Base-by-base conservation (phyloP, 148 eudicot species). In the Nepenthes gracilis region DNA sequence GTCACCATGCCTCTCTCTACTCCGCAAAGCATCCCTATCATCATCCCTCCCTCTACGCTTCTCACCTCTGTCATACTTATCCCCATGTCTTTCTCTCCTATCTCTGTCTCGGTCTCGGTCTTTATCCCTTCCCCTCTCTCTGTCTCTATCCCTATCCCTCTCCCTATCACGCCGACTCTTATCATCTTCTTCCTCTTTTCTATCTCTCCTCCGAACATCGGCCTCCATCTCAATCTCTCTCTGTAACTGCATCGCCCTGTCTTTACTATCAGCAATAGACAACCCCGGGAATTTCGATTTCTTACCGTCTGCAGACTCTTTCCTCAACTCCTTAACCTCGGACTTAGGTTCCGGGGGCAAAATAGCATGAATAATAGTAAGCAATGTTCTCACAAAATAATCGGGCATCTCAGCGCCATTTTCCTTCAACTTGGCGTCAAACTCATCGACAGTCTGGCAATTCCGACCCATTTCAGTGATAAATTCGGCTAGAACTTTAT, bases 351-450 rank as follows among this genome's bases (percentile, higher is more conserved):
- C 78, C 1, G 96, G 96, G 3, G 96, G 96, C 64, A 88, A 71
- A 74, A 93, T 86, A 0, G 98, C 95, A 50, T 93, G 95, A 48
- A 93, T 93, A 35, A 88, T 78, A 0, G 84, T 88, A 1, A 88
- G 67, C 32, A 93, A 67, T 2, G 98, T 84, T 4, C 77, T 72
- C 0, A 88, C 84, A 59, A 93, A 86, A 32, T 93, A 88, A 73
- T 88, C 96, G 6, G 96, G 98, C 69, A 88, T 57, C 34, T 88
- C 98, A 1, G 91, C 91, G 1, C 95, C 96, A 9, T 80, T 78
- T 37, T 67, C 67, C 60, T 82, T 93, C 67, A 93, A 56, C 35
- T 82, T 66, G 0, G 60, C n/a, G 56, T 88, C 96, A 35, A 93
- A 93, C 47, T 84, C 84, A 43, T 82, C 89, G 9, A 86, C 89